Evolutionary conservation across 345 rosid genomes (phyloP).

Genomic region (Corchorus olitorius): DNA sequence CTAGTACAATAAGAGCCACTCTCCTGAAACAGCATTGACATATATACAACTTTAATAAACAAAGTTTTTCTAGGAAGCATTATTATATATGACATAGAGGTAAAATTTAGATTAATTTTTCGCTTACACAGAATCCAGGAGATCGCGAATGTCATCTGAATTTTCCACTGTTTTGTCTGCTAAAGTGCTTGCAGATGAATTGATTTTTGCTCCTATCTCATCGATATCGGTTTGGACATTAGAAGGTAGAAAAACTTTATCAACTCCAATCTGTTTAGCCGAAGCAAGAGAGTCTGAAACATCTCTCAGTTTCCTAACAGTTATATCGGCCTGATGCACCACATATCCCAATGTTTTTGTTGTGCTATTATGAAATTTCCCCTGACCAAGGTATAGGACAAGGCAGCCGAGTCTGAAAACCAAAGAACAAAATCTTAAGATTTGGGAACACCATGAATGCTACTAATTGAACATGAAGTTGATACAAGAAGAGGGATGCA

Average conservation of each 20-base stretch:
- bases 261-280: constrained; percentile 70
- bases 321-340: constrained; percentile 69
- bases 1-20: constrained; percentile 58
- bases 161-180: constrained; percentile 54
- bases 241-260: constrained; percentile 70
- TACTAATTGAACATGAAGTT: not conserved
- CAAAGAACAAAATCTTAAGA: constrained; percentile 17
- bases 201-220: constrained; percentile 58
- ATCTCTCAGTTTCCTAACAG: constrained; percentile 54
- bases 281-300: constrained; percentile 70
- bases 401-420: constrained; percentile 77
- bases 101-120: not conserved
- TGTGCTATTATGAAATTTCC: constrained; percentile 65
- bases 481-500: constrained; percentile 6
- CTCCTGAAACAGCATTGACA: constrained; percentile 52
- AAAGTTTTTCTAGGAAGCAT: not conserved
- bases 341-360: constrained; percentile 70
- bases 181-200: constrained; percentile 56
- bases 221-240: constrained; percentile 89
- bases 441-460: not conserved
- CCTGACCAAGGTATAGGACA: constrained; percentile 77
- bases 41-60: not conserved
- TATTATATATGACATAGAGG: not conserved
- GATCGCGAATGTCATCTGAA: constrained; percentile 59
- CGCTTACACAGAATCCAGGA: constrained; percentile 71